Base-by-base conservation (phyloP, 257 asterid genomes). In the Nicotiana benthamiana region DNA sequence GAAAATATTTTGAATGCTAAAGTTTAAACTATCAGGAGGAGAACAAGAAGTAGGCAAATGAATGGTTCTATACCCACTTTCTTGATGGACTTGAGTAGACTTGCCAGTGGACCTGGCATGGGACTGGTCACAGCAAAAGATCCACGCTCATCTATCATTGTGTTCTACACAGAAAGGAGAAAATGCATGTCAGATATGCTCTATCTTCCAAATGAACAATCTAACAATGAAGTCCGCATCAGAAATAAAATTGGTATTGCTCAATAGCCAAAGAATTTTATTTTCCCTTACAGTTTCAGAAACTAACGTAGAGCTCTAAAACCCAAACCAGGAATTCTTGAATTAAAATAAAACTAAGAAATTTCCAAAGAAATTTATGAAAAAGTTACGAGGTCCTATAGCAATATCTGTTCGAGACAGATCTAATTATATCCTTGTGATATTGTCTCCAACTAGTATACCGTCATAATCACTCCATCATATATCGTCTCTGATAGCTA, bases 61-160 rank as follows among this genome's bases (percentile, higher is more conserved):
- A 18, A 20, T 0, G 59, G 32, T 70, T 70, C 77, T 70, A 70
- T 40, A 62, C 80, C 40, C 79, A 93, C 98, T 95, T 87, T 93
- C 67, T 82, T 86, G 48, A 92, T 83, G 74, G 97, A 89, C 86
- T 81, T 90, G 60, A 95, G 88, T 80, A 93, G 77, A 48, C 82
- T 85, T 26, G 85, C 88, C 81, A 92, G 98, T 60, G 87, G 90
- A 51, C 97, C 92, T 27, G 95, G 97, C 67, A 88, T 88, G 56
- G 99, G 97, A 82, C 92, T 90, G 85, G 88, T 85, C 75, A 95
- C 98, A 75, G 97, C 91, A 87, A 95, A 92, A 16, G 99, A 95
- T 75, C 92, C 90, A 20, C 99, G 97, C 54, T 95, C 97, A 79
- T 95, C 99, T 63, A 95, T 91, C 57, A 91, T 72, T 20, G 96